Conservation (phyloP, 225 moss, liverwort and hornwort genomes). For the Polytrichum formosum region DNA sequence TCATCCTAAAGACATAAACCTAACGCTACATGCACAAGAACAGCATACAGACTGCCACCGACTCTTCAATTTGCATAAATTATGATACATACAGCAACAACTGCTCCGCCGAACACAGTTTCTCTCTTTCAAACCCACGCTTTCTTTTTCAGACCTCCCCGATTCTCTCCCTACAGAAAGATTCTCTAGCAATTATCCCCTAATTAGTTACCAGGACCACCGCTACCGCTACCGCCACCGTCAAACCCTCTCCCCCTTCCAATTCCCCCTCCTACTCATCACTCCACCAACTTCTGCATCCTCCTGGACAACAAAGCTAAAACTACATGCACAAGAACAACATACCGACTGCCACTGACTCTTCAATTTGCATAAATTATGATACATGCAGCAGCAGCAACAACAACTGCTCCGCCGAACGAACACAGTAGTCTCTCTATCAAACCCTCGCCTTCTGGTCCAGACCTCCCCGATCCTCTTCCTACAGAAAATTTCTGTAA, state of each 20-base stretch:
- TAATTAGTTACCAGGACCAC: slow-evolving; percentile 49
- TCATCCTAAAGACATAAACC: neutral
- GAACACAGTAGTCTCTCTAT: no score
- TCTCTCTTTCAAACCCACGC: no score
- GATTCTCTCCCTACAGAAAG: no score
- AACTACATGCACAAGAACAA: neutral
- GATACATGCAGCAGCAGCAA: no score
- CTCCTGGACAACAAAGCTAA: neutral
- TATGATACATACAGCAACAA: no score
- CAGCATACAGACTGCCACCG: neutral
- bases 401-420: no score
- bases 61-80: neutral
- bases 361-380: neutral
- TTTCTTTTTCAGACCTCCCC: no score
- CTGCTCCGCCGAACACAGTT: no score
- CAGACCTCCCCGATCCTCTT: no score
- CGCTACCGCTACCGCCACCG: slow-evolving; percentile 16
- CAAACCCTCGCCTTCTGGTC: no score
- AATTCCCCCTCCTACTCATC: neutral
- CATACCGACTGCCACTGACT: slow-evolving; percentile 1
- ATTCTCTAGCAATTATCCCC: neutral
- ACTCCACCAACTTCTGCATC: neutral
- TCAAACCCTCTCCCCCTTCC: neutral
- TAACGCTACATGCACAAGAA: neutral
- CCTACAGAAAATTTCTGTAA: no score